Evolutionary conservation across 1,284 basidiomycete genomes (phyloP).

Genomic region (Heimioporus retisporus): DNA sequence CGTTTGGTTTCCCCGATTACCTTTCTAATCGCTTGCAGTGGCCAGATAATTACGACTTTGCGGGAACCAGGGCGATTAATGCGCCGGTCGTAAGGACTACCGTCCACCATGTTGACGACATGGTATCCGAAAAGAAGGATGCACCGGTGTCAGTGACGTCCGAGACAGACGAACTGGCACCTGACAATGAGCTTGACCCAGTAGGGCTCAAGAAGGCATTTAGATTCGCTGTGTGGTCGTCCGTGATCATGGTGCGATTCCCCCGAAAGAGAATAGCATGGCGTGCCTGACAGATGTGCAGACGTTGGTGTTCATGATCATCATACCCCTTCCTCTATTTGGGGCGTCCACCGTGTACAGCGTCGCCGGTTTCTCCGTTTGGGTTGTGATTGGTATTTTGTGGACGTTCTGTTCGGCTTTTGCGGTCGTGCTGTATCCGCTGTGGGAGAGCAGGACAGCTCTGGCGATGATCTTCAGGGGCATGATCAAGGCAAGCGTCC

Average conservation of each 20-base stretch:
- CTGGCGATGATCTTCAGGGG: conserved; percentile 69
- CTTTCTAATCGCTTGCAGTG: conserved; percentile 53
- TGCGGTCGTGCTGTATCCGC: conserved; percentile 85
- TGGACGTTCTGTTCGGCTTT: conserved; percentile 86
- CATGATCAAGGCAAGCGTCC: conserved; percentile 63
- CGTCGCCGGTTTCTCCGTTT: conserved; percentile 74
- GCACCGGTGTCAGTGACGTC: conserved; percentile 42
- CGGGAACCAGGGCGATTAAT: conserved; percentile 82
- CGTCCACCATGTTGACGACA: conserved; percentile 30
- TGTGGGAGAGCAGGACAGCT: conserved; percentile 84
- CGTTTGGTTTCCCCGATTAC: conserved; percentile 7
- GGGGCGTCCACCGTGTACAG: conserved; percentile 82
- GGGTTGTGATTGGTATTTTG: conserved; percentile 83
- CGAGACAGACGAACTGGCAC: conserved; percentile 43
- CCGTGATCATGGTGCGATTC: conserved; percentile 69
- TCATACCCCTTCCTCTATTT: conserved; percentile 89
- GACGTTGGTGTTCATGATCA: conserved; percentile 73
- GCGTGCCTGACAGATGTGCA: conserved; percentile 38
- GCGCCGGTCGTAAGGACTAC: conserved; percentile 37
- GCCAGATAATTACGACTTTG: conserved; percentile 88
- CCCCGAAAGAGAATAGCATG: neutral
- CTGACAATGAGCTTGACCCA: conserved; percentile 67
- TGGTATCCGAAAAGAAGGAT: conserved; percentile 55
- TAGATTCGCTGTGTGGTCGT: conserved; percentile 80
- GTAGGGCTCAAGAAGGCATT: conserved; percentile 76